Evolutionary conservation across 345 rosid species (phyloP), one percentile per base, ranked within the genome.

Genomic region (Hibiscus mutabilis): DNA sequence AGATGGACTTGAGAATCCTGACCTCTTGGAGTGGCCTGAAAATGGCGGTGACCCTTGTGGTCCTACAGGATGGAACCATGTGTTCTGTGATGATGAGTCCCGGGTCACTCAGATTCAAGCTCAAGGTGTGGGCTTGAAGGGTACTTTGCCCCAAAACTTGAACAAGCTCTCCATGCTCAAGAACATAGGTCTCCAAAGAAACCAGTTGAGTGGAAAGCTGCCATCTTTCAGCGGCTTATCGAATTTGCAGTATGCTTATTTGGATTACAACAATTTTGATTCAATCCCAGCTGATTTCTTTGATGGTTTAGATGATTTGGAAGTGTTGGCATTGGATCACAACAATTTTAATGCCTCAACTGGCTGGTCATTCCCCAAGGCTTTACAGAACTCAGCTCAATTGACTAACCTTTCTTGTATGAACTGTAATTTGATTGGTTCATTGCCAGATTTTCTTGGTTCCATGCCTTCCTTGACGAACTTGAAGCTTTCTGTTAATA

Each of bases 11-110:
- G 81, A 82, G 74, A 90, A 90, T 53, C 87, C 93, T 16, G 87
- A 86, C 73, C 82, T 84, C 62, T 79, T 90, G 49, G 69, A 80
- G 64, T 90, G 96, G 96, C 93, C 96, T 16, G 73, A 62, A n/a
- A 70, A 65, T 72, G 88, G 83, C 14, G 82, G 73, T 18, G 96
- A 90, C 79, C 96, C 93, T 0, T 90, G 96, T 75, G 92, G 92
- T 5, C 69, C 80, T 60, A 77, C 76, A 1, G 63, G 57, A 0
- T 90, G 93, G 96, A 80, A 83, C 24, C 82, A 85, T 70, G 87
- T 90, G 22, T 70, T 22, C 68, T 90, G 96, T 69, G 40, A 57
- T 24, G 82, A 74, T 24, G 82, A 74, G 68, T 64, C 82, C 16
- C 76, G 91, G 73, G 86, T 90, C 29, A 56, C 86, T 13, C 88